A percentile compares a stretch with the other conserved stretches of the same genome.
Evolutionary conservation across 495 filamentous ascomycete genomes (phyloP).

Genomic region (Trichodelitschia bisporula): DNA sequence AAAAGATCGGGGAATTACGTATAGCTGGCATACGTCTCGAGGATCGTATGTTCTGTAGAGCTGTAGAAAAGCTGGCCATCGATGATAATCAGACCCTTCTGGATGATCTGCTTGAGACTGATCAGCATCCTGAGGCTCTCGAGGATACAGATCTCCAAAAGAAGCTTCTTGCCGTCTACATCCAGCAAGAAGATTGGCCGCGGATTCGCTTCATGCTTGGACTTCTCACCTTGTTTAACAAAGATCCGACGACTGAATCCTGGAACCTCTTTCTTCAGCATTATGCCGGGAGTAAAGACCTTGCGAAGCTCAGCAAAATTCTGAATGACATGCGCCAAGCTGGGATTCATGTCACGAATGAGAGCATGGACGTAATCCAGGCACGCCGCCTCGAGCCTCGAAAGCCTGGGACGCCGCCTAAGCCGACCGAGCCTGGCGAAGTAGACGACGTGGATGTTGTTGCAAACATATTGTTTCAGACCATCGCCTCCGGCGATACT

Average conservation of each 20-base stretch:
- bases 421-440: neutral
- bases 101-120: conserved; percentile 32
- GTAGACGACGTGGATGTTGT: conserved; percentile 10
- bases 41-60: conserved; percentile 29
- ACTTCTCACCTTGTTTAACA: conserved; percentile 17
- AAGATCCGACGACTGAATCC: conserved; percentile 5
- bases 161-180: conserved; percentile 24
- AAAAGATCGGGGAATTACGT: conserved; percentile 29
- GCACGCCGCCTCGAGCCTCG: conserved; percentile 2
- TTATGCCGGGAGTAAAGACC: conserved; percentile 9
- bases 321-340: conserved; percentile 6
- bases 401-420: conserved; percentile 1
- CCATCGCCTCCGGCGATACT: conserved; percentile 12
- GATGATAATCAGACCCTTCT: conserved; percentile 31
- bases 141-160: conserved; percentile 38
- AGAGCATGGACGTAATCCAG: conserved; percentile 1
- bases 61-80: conserved; percentile 31
- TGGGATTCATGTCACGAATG: conserved; percentile 1
- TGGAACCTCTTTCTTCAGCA: conserved; percentile 21
- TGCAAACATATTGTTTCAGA: conserved; percentile 13
- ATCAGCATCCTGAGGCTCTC: conserved; percentile 52
- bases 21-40: conserved; percentile 31
- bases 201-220: conserved; percentile 29
- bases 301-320: conserved; percentile 1
- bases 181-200: conserved; percentile 22